A percentile compares a stretch with the other conserved stretches of the same genome.
Conservation (phyloP, 768 basidiomycete genomes). For the Leccinum incarnatum region DNA sequence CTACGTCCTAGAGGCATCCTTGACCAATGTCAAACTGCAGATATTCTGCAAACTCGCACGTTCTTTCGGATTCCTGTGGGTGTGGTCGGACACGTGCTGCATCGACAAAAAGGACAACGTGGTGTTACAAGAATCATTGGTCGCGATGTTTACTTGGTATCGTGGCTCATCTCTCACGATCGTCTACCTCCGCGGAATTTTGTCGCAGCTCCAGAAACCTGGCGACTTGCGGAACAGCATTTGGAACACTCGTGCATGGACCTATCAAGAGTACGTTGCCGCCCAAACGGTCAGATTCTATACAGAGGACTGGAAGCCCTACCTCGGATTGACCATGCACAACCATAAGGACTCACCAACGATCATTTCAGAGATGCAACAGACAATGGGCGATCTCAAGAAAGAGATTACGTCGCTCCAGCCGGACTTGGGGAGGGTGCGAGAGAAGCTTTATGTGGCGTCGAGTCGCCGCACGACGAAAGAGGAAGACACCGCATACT, state of each 20-base stretch:
- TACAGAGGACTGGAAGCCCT: background rate
- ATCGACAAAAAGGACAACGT: background rate
- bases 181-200: background rate
- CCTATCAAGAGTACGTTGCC: background rate
- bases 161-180: background rate
- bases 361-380: background rate
- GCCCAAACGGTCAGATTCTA: background rate
- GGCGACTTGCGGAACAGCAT: background rate
- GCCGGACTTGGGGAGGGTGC: background rate
- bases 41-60: background rate
- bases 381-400: background rate
- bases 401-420: background rate
- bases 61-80: background rate
- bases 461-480: background rate
- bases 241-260: background rate
- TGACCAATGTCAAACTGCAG: background rate
- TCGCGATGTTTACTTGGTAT: background rate
- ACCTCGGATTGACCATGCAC: background rate
- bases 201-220: background rate
- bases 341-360: background rate
- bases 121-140: background rate
- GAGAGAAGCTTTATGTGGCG: background rate
- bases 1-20: background rate
- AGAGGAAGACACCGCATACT: background rate
- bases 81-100: background rate